phyloP scores from a whole-genome alignment of 345 rosid genomes.

The Linum trigynum region DNA sequence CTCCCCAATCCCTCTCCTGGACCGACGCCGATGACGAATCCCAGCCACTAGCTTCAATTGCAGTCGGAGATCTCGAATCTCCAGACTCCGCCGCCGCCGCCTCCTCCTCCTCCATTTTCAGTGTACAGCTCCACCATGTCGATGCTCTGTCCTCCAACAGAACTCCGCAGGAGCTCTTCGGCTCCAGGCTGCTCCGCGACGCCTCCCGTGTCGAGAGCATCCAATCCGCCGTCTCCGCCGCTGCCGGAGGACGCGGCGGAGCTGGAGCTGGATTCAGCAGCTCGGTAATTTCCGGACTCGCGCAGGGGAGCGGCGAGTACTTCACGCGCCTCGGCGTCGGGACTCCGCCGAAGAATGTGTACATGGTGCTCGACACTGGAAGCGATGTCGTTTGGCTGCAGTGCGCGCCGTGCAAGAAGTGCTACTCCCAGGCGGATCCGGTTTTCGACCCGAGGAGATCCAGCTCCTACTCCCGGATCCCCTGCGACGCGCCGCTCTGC shows the following conservation, averaged over 20 bases:
- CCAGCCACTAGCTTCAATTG: no score
- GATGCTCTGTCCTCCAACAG: constrained; percentile 50
- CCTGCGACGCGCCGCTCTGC: constrained; percentile 44
- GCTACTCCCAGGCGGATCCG: constrained; percentile 84
- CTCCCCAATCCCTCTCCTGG: no score
- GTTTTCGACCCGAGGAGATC: constrained; percentile 71
- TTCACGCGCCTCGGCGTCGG: constrained; percentile 94
- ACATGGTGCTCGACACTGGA: constrained; percentile 89
- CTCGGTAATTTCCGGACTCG: constrained; percentile 64
- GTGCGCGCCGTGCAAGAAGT: constrained; percentile 79
- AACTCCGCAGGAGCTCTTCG: constrained; percentile 57
- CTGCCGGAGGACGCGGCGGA: neutral
- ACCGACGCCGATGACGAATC: no score
- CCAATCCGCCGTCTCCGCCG: constrained; percentile 22
- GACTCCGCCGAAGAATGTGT: constrained; percentile 71
- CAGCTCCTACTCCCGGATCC: constrained; percentile 41
- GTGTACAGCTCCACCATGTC: constrained; percentile 57
- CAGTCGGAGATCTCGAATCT: constrained; percentile 8
- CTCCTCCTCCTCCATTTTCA: constrained; percentile 22
- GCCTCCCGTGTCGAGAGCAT: constrained; percentile 38
- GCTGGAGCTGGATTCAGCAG: constrained; percentile 17
- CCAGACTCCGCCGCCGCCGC: constrained; percentile 10
- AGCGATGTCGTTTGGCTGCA: constrained; percentile 95
- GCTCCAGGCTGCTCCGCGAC: constrained; percentile 63
- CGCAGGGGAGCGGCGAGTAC: constrained; percentile 95